phyloP scores from a whole-genome alignment of 179 eudicot genomes.

The Corrigiola litoralis region DNA sequence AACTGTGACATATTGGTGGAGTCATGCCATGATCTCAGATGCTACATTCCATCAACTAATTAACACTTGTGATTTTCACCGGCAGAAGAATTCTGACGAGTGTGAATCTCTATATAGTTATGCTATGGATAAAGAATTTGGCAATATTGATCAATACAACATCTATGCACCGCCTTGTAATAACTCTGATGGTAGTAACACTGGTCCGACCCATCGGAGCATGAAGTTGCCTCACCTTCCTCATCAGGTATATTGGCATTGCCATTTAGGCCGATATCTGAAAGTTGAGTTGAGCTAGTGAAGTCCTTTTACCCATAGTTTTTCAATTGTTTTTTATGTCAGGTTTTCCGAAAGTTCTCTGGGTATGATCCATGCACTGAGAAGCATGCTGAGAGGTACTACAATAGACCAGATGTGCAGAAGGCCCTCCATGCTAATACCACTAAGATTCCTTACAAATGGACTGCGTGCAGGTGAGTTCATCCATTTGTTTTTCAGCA shows the following conservation, averaged over 20 bases:
- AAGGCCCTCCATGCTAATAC: conserved; percentile 82
- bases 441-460: conserved; percentile 65
- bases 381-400: conserved; percentile 75
- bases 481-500: too few relatives aligned
- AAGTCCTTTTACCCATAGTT: not conserved
- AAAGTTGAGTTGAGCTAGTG: too few relatives aligned
- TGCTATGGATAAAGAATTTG: conserved; percentile 91
- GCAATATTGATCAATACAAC: conserved; percentile 91
- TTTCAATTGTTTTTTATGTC: not conserved
- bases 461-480: conserved; percentile 90
- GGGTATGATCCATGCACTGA: conserved; percentile 99
- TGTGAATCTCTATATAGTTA: conserved; percentile 72
- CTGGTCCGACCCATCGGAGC: conserved; percentile 32
- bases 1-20: conserved; percentile 95
- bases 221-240: conserved; percentile 74
- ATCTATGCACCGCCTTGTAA: conserved; percentile 90
- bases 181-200: conserved; percentile 39
- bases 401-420: conserved; percentile 88
- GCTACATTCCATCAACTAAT: conserved; percentile 53
- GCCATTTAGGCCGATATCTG: not conserved
- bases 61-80: conserved; percentile 70
- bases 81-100: conserved; percentile 70
- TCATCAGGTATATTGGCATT: conserved; percentile 31
- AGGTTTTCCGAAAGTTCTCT: conserved; percentile 47
- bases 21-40: conserved; percentile 98